A percentile compares a stretch with the other conserved stretches of the same genome.
Evolutionary conservation across 2,329 filamentous ascomycete species (phyloP).

Genomic region (Trichoderma semiorbis): DNA sequence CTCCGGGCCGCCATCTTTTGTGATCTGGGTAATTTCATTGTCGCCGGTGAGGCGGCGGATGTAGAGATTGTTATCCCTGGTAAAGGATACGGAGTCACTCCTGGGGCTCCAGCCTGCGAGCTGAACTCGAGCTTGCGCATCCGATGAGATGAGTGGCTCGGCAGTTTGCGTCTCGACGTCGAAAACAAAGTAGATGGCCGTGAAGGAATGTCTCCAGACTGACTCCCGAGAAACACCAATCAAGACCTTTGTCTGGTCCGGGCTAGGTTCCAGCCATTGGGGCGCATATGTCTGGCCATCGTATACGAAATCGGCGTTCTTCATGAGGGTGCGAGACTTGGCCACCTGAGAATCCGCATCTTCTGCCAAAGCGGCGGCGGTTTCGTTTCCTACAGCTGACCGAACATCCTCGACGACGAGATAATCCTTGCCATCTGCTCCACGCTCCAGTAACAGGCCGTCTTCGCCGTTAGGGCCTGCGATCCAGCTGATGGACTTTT

Average conservation of each 20-base stretch:
- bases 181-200: constrained; percentile 84
- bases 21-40: constrained; percentile 66
- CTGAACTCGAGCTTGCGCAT: constrained; percentile 66
- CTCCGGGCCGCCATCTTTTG: constrained; percentile 78
- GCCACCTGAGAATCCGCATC: constrained; percentile 37
- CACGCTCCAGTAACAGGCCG: constrained; percentile 76
- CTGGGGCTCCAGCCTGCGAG: constrained; percentile 86
- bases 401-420: constrained; percentile 85
- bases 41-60: constrained; percentile 59
- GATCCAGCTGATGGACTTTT: constrained; percentile 73
- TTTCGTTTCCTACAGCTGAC: constrained; percentile 32
- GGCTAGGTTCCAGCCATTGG: constrained; percentile 67
- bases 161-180: constrained; percentile 77
- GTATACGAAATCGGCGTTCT: constrained; percentile 59
- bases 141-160: constrained; percentile 70
- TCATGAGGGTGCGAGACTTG: constrained; percentile 70
- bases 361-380: not conserved
- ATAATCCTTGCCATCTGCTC: constrained; percentile 63
- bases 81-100: constrained; percentile 86
- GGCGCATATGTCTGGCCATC: constrained; percentile 55
- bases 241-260: constrained; percentile 80
- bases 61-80: constrained; percentile 85
- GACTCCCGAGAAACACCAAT: constrained; percentile 68
- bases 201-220: constrained; percentile 89
- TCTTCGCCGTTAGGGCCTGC: constrained; percentile 72